Evolutionary conservation across 495 filamentous ascomycete genomes (phyloP).

Genomic region (Penicillium argentinense): DNA sequence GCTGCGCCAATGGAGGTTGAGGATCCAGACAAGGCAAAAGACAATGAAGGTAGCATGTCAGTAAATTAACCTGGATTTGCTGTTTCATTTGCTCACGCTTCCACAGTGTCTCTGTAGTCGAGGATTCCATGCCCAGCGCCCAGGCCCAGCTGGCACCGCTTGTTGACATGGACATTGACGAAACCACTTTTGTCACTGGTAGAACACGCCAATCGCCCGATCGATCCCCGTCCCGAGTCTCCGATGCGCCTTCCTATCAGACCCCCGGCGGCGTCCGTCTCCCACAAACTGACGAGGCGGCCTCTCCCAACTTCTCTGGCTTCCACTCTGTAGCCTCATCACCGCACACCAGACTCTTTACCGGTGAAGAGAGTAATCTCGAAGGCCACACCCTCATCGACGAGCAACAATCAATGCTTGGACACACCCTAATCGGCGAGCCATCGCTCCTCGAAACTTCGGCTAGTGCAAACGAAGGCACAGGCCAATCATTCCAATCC

Average conservation of each 20-base stretch:
- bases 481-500: slow-evolving; percentile 19
- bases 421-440: slow-evolving; percentile 5
- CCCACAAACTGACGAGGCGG: slow-evolving; percentile 5
- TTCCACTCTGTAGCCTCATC: slow-evolving; percentile 28
- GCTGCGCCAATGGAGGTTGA: slow-evolving; percentile 19
- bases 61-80: slow-evolving; percentile 37
- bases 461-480: no score
- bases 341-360: slow-evolving; percentile 11
- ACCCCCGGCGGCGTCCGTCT: slow-evolving; percentile 6
- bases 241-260: slow-evolving; percentile 10
- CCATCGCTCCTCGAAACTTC: not conserved
- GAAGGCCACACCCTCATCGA: slow-evolving; percentile 28
- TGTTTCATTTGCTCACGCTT: slow-evolving; percentile 33
- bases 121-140: slow-evolving; percentile 24
- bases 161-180: slow-evolving; percentile 26
- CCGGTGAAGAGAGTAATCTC: slow-evolving; percentile 13
- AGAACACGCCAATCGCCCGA: slow-evolving; percentile 13
- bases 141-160: slow-evolving; percentile 6
- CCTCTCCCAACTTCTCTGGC: slow-evolving; percentile 25
- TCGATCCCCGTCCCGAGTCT: slow-evolving; percentile 10
- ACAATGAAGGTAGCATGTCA: slow-evolving; percentile 41
- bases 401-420: slow-evolving; percentile 15
- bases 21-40: slow-evolving; percentile 2
- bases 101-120: slow-evolving; percentile 35
- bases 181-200: slow-evolving; percentile 24